These are phyloP conservation scores for Poa pratensis DNA, from an alignment of 176 grass and related monocot genomes.

Conservation along the genomic window DNA sequence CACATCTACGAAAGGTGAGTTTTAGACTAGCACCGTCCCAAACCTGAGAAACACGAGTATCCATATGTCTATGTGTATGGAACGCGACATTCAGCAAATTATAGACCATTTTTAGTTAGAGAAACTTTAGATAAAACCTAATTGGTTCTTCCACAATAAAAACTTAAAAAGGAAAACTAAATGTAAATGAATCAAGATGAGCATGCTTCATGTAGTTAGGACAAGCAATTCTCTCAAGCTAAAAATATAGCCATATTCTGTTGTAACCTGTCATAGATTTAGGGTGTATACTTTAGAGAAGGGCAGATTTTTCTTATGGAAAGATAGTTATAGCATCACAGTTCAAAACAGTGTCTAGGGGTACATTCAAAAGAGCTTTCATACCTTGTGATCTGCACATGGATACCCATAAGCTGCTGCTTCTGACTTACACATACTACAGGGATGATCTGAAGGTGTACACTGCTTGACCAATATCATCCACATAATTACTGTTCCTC, in stretches of 20 bases:
- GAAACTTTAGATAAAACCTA: no score
- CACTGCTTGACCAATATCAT: background rate
- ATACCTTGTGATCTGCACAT: constrained; percentile 56
- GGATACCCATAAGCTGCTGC: constrained; percentile 58
- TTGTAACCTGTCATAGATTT: constrained; percentile 51
- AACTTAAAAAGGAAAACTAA: no score
- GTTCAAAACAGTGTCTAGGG: background rate
- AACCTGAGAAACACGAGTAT: no score
- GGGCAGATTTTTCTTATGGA: background rate
- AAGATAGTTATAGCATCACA: background rate
- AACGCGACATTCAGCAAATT: no score
- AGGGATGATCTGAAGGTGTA: constrained; percentile 35
- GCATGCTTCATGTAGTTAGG: background rate
- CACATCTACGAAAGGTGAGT: no score
- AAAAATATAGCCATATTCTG: constrained; percentile 66
- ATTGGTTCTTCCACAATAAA: no score
- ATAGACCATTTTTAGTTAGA: no score
- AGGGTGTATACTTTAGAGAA: constrained; percentile 16
- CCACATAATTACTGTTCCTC: constrained; percentile 15
- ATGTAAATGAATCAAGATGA: background rate
- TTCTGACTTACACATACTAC: constrained; percentile 49
- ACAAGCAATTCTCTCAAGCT: background rate
- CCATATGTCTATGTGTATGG: no score
- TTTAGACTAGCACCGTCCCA: no score
- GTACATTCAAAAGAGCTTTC: background rate